A percentile compares a stretch with the other conserved stretches of the same genome.
These are phyloP conservation scores for Glonium stellatum DNA, from an alignment of 495 filamentous ascomycete genomes.

Conservation along the genomic window DNA sequence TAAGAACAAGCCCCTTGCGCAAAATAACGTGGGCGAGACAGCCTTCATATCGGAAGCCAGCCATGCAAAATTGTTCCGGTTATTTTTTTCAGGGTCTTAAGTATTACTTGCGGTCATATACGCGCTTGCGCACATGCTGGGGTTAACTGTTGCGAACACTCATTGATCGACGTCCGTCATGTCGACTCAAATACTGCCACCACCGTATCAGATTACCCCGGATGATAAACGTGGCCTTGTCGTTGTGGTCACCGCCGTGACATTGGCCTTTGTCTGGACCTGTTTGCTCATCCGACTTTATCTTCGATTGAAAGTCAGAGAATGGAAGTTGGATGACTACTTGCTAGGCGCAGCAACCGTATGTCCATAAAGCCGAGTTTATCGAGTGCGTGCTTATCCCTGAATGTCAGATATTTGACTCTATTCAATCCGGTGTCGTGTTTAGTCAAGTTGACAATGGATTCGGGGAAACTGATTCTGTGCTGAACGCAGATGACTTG, in stretches of 20 bases:
- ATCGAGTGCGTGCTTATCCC: neutral
- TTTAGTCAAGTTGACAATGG: constrained; percentile 13
- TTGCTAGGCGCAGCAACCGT: constrained; percentile 19
- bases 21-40: no score
- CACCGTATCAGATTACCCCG: constrained; percentile 14
- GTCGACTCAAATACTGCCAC: constrained; percentile 5
- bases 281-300: constrained; percentile 17
- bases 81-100: neutral
- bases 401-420: constrained; percentile 13
- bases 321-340: constrained; percentile 19
- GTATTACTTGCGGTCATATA: neutral
- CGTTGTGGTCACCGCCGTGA: constrained; percentile 13
- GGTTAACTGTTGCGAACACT: neutral
- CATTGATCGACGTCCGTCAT: neutral
- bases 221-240: constrained; percentile 19
- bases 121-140: no score
- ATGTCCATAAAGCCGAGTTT: neutral
- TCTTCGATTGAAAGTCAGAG: constrained; percentile 6
- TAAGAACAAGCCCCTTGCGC: no score
- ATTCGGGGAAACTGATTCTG: neutral
- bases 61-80: no score
- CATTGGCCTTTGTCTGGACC: constrained; percentile 19
- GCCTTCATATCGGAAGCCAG: no score
- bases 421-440: constrained; percentile 7
- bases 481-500: neutral